Percentiles rank a stretch among this genome's conserved stretches.
Evolutionary conservation across 108 stramenopile species (phyloP).

Genomic region (Aurantiochytrium sp.): DNA sequence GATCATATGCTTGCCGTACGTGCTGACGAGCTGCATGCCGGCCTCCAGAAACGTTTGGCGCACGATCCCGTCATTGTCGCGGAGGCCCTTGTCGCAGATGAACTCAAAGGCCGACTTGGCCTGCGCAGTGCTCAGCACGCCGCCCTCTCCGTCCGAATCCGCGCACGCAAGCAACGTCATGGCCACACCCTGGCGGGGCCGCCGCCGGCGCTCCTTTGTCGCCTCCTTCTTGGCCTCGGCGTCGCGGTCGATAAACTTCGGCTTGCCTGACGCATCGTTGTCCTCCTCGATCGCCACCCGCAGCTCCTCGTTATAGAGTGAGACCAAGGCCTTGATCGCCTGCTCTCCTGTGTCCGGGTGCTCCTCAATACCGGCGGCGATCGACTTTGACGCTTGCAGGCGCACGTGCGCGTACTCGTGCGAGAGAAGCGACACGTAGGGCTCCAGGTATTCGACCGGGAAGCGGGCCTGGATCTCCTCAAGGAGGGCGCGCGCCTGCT

Average conservation of each 20-base stretch:
- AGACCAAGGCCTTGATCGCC: neutral
- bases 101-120: neutral
- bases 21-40: neutral
- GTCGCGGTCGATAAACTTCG: conserved; percentile 14
- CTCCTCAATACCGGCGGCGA: conserved; percentile 14
- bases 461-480: neutral
- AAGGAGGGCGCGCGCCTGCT: neutral
- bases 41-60: conserved; percentile 15
- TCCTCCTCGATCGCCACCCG: neutral
- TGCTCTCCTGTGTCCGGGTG: neutral
- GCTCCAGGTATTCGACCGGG: neutral
- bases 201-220: neutral
- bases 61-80: neutral
- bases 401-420: neutral
- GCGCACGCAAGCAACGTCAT: neutral
- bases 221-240: neutral
- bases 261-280: neutral
- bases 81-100: neutral
- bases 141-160: neutral
- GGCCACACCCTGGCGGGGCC: neutral
- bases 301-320: neutral
- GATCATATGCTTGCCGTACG: conserved; percentile 24
- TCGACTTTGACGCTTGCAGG: neutral
- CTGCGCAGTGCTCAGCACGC: neutral
- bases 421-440: neutral